Evolutionary conservation across 306 rosid species (phyloP).

Genomic region (Malus fusca): DNA sequence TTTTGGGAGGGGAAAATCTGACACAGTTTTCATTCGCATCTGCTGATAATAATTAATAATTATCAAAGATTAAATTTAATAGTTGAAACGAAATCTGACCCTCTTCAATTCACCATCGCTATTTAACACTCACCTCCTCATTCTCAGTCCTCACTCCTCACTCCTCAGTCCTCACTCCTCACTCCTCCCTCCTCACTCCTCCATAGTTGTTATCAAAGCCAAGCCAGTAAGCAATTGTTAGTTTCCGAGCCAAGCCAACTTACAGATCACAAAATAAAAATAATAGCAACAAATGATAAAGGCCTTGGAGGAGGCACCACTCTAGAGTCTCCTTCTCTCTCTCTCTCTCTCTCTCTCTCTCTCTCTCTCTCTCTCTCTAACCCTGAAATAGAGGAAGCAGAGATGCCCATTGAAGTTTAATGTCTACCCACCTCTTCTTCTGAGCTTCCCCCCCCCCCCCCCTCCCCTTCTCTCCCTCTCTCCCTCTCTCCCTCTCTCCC

Average conservation of each 20-base stretch:
- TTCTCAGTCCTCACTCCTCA: no score
- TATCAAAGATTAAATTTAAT: conserved; percentile 10
- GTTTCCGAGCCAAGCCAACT: conserved; percentile 11
- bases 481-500: not conserved
- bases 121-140: not conserved
- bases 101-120: conserved; percentile 7
- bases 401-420: conserved; percentile 19
- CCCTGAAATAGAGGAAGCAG: conserved; percentile 46
- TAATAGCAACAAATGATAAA: conserved; percentile 41
- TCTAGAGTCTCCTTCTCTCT: not conserved
- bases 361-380: conserved; percentile 5
- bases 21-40: conserved; percentile 27
- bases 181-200: not conserved
- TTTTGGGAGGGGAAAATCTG: conserved; percentile 25
- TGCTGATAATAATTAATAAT: conserved; percentile 32
- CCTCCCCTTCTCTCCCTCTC: no score
- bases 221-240: not conserved
- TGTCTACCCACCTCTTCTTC: conserved; percentile 29
- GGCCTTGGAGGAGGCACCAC: conserved; percentile 4
- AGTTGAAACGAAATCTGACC: conserved; percentile 18
- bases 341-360: not conserved
- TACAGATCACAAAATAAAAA: not conserved
- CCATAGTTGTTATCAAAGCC: not conserved
- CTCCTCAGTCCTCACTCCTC: not conserved
- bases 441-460: not conserved